Base-by-base conservation (phyloP, 2,329 filamentous ascomycete genomes). In the Microascus cirrosus region DNA sequence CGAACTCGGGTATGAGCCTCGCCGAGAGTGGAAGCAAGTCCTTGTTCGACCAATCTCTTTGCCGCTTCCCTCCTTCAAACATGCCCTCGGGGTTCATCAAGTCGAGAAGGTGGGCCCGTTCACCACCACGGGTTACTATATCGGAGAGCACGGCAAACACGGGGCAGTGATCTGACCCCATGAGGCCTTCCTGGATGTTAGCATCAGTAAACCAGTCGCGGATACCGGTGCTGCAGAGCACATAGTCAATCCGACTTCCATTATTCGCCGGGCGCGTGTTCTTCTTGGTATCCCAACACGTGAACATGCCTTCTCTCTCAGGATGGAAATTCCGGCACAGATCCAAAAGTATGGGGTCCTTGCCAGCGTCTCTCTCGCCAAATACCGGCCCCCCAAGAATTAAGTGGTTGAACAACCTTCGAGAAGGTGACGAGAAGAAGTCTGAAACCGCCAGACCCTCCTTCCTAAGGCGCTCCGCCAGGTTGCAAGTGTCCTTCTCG, bases 201-300 rank as follows among this genome's bases (percentile, higher is more conserved):
- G 90, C 83, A 51, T 85, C 82, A 28, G 74, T 76, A 65, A 96
- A 88, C 90, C 92, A 96, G 56, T 81, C 74, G 65, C 85, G 88
- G 76, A 96, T 88, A 39, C 82, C 80, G 48, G 86, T 77, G 62
- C 85, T 94, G 68, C 90, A 95, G 3, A 97, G 78, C 20, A 99
- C 81, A 70, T 95, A 97, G 70, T 99, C 94, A 64, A 97, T 97
- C 39, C 94, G 83, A 58, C 89, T 87, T 6, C 94, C 94, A 70
- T 87, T 95, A 68, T 97, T 97, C 2, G 89, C 91, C 2, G 93
- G 93, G n/a, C 94, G 80, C n/a, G 90, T 89, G 70, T 97, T 97
- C 67, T 91, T 88, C 69, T 89, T 92, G 55, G 90, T 92, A 62
- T 97, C 91, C 93, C 93, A 97, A 69, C 93, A 96, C 0, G 94